Base-by-base conservation (phyloP, 257 asterid species). In the Schizonepeta tenuifolia region DNA sequence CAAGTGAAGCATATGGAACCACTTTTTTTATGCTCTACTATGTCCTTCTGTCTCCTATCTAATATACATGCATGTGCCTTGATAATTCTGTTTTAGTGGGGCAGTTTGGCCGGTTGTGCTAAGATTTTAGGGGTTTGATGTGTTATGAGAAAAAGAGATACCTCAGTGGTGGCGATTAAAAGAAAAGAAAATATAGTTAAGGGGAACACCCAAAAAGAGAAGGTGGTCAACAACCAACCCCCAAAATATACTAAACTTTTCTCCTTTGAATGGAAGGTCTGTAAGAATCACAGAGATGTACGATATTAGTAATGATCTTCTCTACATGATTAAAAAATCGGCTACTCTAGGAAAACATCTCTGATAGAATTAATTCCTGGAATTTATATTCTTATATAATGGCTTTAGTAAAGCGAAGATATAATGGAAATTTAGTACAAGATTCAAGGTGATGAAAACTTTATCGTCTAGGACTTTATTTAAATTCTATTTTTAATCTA, bases 211-310 rank as follows among this genome's bases (percentile, higher is more conserved):
- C 14, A 53, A 54, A 21, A 54, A 57, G 5, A 22, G 14, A 26
- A 20, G 41, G 51, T 31, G 36, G 18, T 67, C 38, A 18, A 67
- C 18, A 28, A 7, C 14, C 53, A 3, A 12, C 44, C 24, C 64
- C 63, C 18, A 5, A 17, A 31, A 33, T 10, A 2, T 56, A 18
- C 2, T 24, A 18, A 11, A 36, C 33, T 17, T 10, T 61, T 4
- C 67, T 61, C 33, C 67, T 10, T 17, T 20, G 38, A 62, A 40
- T 15, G 28, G 8, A 47, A 22, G 55, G 28, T 69, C 56, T 69
- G 18, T 17, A 13, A 24, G 44, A 36, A 55, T 13, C 26, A 28
- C 61, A 20, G 11, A 60, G 17, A 43, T 56, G 17, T 55, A 40
- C 12, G n/a, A 5, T 15, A 56, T 12, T 55, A 22, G 10, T 17